Evolutionary conservation across 805 yeast species (phyloP), one percentile per base, ranked within the genome.

Genomic region (Ogataea pignaliae): DNA sequence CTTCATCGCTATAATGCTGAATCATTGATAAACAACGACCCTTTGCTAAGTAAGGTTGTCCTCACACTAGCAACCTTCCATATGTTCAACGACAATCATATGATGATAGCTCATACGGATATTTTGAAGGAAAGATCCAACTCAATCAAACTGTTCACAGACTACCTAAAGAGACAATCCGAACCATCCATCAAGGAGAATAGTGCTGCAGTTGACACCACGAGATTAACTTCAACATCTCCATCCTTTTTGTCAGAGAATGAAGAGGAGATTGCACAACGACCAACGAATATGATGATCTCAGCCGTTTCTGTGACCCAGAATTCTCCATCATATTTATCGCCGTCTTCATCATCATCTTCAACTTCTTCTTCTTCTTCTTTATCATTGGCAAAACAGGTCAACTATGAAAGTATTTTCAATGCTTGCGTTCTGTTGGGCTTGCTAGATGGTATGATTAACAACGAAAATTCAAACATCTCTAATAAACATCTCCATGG

Each of bases 391-490:
- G 26, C 26, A 21, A 21, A 7, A 21, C 26, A 21, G 26, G 26
- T 21, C 26, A 30, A 30, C 33, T 30, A 36, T 21, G 48, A 45
- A n/a, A 44, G 42, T 9, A 42, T 58, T 16, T 52, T 59, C 35
- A 46, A 43, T 32, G 54, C 56, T 1, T 55, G 55, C 39, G 48
- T 59, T 10, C 40, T 60, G 17, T 42, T 60, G 34, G 56, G 59
- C 11, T 43, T 52, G 1, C 43, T 59, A 34, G 63, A 60, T 44
- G 61, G 64, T 11, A 52, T 59, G 40, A 51, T 58, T 18, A 47
- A 55, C 43, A 50, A 47, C 12, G 56, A 50, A 11, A 41, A 36
- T 12, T 47, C 55, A 1, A 36, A 26, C 12, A 43, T 49, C 2
- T 46, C 53, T 1, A 41, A 44, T 15, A 37, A 43, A 3, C 63